These are phyloP conservation scores for Isoetes taiwanensis DNA, from an alignment of 75 land plant species.

Conservation along the genomic window DNA sequence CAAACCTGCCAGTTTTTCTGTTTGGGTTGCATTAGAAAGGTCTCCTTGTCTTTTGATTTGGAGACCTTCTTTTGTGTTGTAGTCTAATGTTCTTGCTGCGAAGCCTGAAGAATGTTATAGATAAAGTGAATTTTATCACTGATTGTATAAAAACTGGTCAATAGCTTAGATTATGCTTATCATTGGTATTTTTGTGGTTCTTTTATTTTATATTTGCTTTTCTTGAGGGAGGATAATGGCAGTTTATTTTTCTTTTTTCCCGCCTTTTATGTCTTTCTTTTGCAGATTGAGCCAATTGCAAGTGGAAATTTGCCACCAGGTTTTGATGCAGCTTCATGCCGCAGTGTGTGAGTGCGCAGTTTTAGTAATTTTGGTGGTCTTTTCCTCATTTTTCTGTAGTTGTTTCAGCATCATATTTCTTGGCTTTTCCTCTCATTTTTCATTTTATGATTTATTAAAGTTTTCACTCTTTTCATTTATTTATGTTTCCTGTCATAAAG, in stretches of 20 bases:
- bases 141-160: too few species aligned
- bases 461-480: neutral
- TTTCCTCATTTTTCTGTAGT: neutral
- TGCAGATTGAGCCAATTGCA: constrained; percentile 97
- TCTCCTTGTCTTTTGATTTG: too few species aligned
- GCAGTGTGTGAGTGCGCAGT: constrained; percentile 92
- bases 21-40: too few species aligned
- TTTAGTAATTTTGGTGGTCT: neutral
- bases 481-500: too few species aligned
- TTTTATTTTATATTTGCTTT: neutral
- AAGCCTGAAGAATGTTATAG: too few species aligned
- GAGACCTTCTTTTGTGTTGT: too few species aligned
- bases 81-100: too few species aligned
- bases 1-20: too few species aligned
- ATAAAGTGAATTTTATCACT: too few species aligned
- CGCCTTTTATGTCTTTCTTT: constrained; percentile 39
- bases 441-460: neutral
- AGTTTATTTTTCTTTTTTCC: constrained; percentile 15
- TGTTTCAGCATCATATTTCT: neutral
- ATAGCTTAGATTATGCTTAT: too few species aligned
- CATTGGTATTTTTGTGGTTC: too few species aligned
- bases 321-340: constrained; percentile 95
- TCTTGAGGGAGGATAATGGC: neutral
- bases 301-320: constrained; percentile 99
- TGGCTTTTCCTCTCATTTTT: neutral